These are phyloP conservation scores for Conidiobolus incongruus DNA, from an alignment of 371 early-diverging fungal genomes.

Conservation along the genomic window DNA sequence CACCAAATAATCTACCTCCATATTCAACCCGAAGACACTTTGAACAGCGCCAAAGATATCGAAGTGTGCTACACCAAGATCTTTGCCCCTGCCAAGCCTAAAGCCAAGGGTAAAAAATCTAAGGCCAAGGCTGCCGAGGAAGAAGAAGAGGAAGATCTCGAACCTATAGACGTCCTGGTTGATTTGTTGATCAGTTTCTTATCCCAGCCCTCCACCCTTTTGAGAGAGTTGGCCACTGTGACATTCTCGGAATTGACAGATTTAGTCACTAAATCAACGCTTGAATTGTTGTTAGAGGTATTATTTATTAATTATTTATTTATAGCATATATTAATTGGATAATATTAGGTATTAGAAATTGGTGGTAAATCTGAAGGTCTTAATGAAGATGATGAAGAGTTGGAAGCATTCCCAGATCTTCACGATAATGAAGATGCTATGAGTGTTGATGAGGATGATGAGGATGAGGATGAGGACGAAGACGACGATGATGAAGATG, in stretches of 20 bases:
- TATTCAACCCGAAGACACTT: too few species aligned
- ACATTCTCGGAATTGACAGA: slow-evolving; percentile 66
- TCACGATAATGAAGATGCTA: slow-evolving; percentile 17
- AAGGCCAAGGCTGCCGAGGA: too few species aligned
- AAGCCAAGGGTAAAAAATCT: too few species aligned
- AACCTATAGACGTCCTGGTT: slow-evolving; percentile 72
- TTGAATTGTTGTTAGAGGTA: slow-evolving; percentile 55
- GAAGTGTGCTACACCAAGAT: too few species aligned
- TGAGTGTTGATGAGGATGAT: slow-evolving; percentile 16
- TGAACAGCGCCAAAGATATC: too few species aligned
- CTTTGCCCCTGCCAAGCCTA: too few species aligned
- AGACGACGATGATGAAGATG: slow-evolving; percentile 12
- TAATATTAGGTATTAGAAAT: slow-evolving; percentile 18
- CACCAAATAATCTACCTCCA: too few species aligned
- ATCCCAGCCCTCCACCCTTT: slow-evolving; percentile 51
- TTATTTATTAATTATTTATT: slow-evolving; percentile 4
- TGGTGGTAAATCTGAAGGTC: slow-evolving; percentile 20
- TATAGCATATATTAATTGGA: too few species aligned
- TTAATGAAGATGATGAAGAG: slow-evolving; percentile 19
- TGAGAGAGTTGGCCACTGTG: slow-evolving; percentile 49
- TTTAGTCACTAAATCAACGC: slow-evolving; percentile 39
- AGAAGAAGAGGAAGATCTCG: slow-evolving; percentile 30
- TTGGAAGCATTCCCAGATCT: slow-evolving; percentile 23
- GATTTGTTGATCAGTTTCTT: slow-evolving; percentile 77
- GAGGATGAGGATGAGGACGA: slow-evolving; percentile 16